A percentile compares a stretch with the other conserved stretches of the same genome.
Conservation (phyloP, 2,329 filamentous ascomycete species). For the Colletotrichum theobromicola region DNA sequence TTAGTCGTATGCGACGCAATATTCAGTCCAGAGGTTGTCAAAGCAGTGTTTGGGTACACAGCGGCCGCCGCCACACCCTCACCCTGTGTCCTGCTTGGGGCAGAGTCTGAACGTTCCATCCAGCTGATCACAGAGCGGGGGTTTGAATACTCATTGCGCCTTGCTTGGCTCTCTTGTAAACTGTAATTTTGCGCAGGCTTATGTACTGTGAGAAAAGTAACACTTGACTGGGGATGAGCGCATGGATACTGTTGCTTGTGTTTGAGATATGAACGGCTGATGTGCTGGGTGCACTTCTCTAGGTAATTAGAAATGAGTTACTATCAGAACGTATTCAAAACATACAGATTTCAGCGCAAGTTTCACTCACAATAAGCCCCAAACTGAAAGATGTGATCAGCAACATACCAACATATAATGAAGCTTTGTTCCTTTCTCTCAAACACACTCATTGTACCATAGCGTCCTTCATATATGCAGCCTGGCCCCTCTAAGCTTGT, state of each 20-base stretch:
- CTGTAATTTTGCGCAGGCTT: neutral
- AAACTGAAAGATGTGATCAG: neutral
- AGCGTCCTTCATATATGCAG: neutral
- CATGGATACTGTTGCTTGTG: neutral
- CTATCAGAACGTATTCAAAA: neutral
- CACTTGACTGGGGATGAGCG: neutral
- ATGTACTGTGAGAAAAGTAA: neutral
- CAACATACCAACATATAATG: neutral
- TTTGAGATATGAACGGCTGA: neutral
- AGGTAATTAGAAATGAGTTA: fast-evolving
- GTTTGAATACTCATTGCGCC: neutral
- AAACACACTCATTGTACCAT: fast-evolving
- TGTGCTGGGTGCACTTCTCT: neutral
- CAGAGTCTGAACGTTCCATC: neutral
- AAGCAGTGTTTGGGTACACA: neutral
- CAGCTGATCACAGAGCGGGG: neutral
- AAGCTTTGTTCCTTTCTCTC: neutral
- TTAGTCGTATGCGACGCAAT: neutral
- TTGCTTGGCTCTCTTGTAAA: neutral
- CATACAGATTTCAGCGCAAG: neutral
- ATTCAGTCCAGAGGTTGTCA: neutral
- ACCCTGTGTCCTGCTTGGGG: neutral
- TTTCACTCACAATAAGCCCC: fast-evolving
- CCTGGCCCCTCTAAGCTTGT: neutral
- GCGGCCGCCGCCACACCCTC: neutral